phyloP scores from a whole-genome alignment of 2,329 filamentous ascomycete species.

The Pseudocercospora musae region DNA sequence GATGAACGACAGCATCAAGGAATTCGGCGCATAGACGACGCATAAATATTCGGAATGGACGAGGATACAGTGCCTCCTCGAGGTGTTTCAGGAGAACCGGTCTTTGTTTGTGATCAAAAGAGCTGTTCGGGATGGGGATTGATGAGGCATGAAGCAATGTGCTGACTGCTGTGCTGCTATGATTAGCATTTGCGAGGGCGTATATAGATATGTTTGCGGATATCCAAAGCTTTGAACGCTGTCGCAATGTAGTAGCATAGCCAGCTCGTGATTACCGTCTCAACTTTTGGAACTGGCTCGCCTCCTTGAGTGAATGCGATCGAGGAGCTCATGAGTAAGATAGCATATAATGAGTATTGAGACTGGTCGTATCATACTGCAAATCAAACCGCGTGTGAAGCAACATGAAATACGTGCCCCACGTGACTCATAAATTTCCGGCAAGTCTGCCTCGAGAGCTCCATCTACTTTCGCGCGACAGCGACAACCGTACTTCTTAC shows the following conservation, averaged over 20 bases:
- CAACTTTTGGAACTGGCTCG: no score
- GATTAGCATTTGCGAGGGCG: slow-evolving; percentile 4
- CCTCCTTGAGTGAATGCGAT: no score
- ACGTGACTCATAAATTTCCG: neutral
- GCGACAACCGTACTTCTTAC: neutral
- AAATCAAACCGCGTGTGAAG: neutral
- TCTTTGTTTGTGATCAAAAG: neutral
- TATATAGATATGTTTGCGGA: slow-evolving; percentile 2
- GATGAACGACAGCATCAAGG: slow-evolving; percentile 57
- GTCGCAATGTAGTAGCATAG: neutral
- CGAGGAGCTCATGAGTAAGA: no score
- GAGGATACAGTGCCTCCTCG: slow-evolving; percentile 1
- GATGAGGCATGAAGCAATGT: neutral
- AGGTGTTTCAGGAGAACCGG: neutral
- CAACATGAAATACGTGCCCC: neutral
- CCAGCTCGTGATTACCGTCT: neutral
- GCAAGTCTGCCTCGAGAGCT: neutral
- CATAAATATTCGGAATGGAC: neutral
- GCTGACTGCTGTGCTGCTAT: neutral
- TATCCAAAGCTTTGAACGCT: slow-evolving; percentile 2
- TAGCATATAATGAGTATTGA: neutral
- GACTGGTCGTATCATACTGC: neutral
- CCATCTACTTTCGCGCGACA: neutral
- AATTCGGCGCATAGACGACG: slow-evolving; percentile 52
- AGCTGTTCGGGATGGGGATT: neutral